A percentile compares a stretch with the other conserved stretches of the same genome.
phyloP scores from a whole-genome alignment of 202 grass and related monocot genomes.

The Schoenoplectus triqueter region DNA sequence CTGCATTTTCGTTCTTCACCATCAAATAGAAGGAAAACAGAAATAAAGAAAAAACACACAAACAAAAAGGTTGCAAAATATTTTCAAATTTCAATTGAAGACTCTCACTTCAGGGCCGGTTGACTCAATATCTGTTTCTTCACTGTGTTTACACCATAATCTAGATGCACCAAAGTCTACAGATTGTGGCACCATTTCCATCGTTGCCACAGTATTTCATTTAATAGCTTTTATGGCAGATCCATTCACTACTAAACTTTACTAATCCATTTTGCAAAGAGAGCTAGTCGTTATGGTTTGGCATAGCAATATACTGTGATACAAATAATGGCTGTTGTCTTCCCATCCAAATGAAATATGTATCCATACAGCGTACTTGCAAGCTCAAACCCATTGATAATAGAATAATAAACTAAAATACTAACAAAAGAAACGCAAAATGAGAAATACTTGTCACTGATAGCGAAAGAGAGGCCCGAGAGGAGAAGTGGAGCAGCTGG shows the following conservation, averaged over 20 bases:
- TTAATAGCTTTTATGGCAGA: not conserved
- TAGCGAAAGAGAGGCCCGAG: constrained; percentile 71
- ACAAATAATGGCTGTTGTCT: not conserved
- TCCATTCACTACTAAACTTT: not conserved
- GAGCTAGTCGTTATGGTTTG: not conserved
- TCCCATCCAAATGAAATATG: not conserved
- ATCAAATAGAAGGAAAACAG: constrained; percentile 23
- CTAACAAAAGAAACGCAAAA: constrained; percentile 24
- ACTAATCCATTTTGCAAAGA: not conserved
- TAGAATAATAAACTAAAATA: not conserved
- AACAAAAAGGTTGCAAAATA: not conserved
- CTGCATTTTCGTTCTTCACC: constrained; percentile 43
- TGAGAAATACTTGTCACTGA: constrained; percentile 76
- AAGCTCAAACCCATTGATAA: not conserved
- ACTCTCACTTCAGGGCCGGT: not conserved
- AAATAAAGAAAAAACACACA: constrained; percentile 18
- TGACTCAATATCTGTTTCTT: not conserved
- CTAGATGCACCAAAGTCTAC: not conserved
- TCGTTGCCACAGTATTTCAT: not conserved
- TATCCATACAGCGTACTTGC: not conserved
- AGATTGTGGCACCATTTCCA: not conserved
- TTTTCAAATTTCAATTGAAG: not conserved
- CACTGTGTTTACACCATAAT: not conserved
- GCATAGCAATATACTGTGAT: not conserved
- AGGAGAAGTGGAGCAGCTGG: constrained; percentile 63